Percentiles rank a stretch among this genome's conserved stretches.
phyloP scores from a whole-genome alignment of 1,284 basidiomycete genomes.

The Takashimella tepidaria region DNA sequence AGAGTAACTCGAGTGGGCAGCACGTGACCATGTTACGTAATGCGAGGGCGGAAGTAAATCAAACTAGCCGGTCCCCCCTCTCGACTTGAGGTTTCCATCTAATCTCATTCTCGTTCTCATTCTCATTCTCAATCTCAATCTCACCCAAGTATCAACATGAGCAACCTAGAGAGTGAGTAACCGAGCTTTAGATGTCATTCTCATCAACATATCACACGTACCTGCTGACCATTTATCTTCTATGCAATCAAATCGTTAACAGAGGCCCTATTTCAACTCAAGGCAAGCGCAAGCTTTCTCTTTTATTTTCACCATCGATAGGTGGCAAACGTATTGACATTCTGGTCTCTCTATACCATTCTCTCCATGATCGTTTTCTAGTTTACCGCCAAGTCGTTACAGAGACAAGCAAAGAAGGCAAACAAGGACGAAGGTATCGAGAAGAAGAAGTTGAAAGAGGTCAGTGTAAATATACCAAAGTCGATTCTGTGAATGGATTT shows the following conservation, averaged over 20 bases:
- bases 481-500: too few species aligned
- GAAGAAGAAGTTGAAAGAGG: slow-evolving; percentile 86
- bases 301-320: background rate
- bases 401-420: slow-evolving; percentile 89
- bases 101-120: too few species aligned
- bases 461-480: slow-evolving; percentile 43
- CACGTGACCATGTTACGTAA: too few species aligned
- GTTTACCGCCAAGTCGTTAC: slow-evolving; percentile 93
- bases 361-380: too few species aligned
- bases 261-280: slow-evolving; percentile 95
- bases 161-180: slow-evolving; percentile 78
- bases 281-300: slow-evolving; percentile 52
- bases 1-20: too few species aligned
- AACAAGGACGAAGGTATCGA: slow-evolving; percentile 85
- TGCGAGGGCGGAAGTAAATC: too few species aligned
- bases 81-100: too few species aligned
- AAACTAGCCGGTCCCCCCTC: too few species aligned
- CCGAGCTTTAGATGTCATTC: too few species aligned
- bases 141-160: slow-evolving; percentile 54
- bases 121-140: too few species aligned
- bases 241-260: slow-evolving; percentile 5
- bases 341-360: background rate
- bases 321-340: too few species aligned
- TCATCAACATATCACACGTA: slow-evolving; percentile 26
- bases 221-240: background rate